Evolutionary conservation across 2,329 filamentous ascomycete species (phyloP).

Genomic region (Alternaria sp.): DNA sequence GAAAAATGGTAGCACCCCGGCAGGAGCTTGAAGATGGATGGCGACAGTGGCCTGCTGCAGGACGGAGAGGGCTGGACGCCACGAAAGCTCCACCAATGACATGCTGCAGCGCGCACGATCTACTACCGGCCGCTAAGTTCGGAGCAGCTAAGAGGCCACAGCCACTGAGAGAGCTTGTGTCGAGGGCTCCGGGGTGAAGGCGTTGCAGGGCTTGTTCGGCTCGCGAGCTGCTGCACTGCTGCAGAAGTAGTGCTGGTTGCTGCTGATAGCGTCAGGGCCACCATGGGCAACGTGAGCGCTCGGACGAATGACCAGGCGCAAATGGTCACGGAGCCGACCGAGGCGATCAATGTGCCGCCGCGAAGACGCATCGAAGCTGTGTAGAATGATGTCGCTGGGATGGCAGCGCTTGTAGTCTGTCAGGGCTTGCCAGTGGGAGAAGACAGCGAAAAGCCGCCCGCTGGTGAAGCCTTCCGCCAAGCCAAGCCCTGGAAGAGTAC

Average conservation of each 20-base stretch:
- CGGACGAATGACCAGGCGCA: constrained; percentile 34
- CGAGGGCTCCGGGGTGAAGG: constrained; percentile 24
- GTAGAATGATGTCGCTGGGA: constrained; percentile 31
- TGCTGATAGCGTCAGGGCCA: constrained; percentile 42
- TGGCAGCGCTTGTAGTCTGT: constrained; percentile 29
- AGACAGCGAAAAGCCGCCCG: constrained; percentile 32
- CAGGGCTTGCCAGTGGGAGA: constrained; percentile 28
- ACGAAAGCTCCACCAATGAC: constrained; percentile 40
- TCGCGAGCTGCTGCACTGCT: constrained; percentile 33
- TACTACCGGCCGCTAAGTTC: constrained; percentile 46
- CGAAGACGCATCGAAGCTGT: constrained; percentile 49
- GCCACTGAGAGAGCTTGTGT: constrained; percentile 39
- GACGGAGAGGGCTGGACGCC: constrained; percentile 48
- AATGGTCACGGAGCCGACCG: constrained; percentile 46
- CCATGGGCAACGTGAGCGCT: constrained; percentile 20
- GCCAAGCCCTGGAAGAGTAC: constrained; percentile 16
- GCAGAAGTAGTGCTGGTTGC: constrained; percentile 32
- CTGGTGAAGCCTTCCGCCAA: constrained; percentile 35
- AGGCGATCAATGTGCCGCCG: constrained; percentile 34
- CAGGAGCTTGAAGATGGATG: constrained; percentile 35
- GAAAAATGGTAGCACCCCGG: constrained; percentile 33
- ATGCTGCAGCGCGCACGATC: constrained; percentile 31
- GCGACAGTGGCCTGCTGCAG: constrained; percentile 42
- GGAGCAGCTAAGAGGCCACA: constrained; percentile 38
- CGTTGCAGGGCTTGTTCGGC: constrained; percentile 36